Evolutionary conservation across 257 asterid genomes (phyloP).

Genomic region (Handroanthus guayacan): DNA sequence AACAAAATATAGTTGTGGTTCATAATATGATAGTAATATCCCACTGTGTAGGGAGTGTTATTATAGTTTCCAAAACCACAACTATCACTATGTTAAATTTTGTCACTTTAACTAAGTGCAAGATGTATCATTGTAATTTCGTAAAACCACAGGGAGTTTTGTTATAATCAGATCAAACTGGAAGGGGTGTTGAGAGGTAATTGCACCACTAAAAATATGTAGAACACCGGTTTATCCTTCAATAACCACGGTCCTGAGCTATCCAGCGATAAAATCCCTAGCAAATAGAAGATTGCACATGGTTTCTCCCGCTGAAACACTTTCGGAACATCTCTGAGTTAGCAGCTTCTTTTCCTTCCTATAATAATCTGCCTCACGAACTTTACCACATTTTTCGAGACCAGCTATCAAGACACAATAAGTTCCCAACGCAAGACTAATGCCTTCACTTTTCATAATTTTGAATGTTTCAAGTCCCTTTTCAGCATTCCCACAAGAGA

Average conservation of each 20-base stretch:
- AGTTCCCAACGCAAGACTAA: constrained; percentile 62
- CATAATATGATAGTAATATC: too few relatives aligned
- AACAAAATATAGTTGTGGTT: too few relatives aligned
- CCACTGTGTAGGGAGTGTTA: too few relatives aligned
- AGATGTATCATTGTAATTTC: too few relatives aligned
- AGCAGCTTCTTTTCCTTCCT: constrained; percentile 63
- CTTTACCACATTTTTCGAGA: constrained; percentile 64
- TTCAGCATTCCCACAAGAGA: constrained; percentile 59
- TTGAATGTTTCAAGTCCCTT: constrained; percentile 66
- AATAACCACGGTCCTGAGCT: not conserved
- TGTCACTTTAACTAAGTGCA: too few relatives aligned
- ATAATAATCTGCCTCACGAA: constrained; percentile 51
- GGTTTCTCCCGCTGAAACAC: constrained; percentile 57
- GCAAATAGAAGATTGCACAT: constrained; percentile 76
- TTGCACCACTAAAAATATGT: not conserved
- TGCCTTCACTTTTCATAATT: constrained; percentile 60
- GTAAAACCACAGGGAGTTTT: too few relatives aligned
- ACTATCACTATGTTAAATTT: too few relatives aligned
- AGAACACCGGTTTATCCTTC: not conserved
- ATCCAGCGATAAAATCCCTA: constrained; percentile 38
- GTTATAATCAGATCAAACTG: not conserved
- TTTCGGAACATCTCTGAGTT: constrained; percentile 37
- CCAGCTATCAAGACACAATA: constrained; percentile 64
- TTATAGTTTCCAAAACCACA: too few relatives aligned
- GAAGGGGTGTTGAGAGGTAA: not conserved